A percentile compares a stretch with the other conserved stretches of the same genome.
Evolutionary conservation across 768 basidiomycete species (phyloP).

Genomic region (Pulveroboletus frians): DNA sequence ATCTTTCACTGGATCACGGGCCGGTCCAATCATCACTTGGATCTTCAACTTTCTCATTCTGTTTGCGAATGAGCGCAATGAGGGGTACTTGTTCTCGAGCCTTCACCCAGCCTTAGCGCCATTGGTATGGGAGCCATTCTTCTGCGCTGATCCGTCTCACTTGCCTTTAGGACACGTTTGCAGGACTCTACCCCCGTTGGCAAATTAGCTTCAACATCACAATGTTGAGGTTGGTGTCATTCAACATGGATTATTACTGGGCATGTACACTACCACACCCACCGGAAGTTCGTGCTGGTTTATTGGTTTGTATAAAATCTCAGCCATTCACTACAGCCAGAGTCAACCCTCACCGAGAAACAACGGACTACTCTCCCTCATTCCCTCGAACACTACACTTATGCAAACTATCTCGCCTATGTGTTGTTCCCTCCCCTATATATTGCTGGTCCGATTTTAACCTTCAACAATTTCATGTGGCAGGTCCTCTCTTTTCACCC

Average conservation of each 20-base stretch:
- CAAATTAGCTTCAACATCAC: constrained; percentile 93
- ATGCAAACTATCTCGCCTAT: constrained; percentile 74
- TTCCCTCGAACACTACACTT: constrained; percentile 54
- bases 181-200: constrained; percentile 88
- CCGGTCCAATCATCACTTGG: constrained; percentile 63
- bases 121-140: constrained; percentile 46
- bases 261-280: constrained; percentile 42
- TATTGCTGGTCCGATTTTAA: constrained; percentile 92
- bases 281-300: constrained; percentile 37
- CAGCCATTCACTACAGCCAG: constrained; percentile 20
- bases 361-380: constrained; percentile 57
- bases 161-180: constrained; percentile 49
- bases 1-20: constrained; percentile 35
- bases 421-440: constrained; percentile 91
- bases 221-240: constrained; percentile 89
- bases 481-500: constrained; percentile 52
- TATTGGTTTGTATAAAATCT: not conserved
- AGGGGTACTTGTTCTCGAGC: constrained; percentile 65
- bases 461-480: constrained; percentile 93
- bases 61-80: constrained; percentile 68
- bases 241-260: constrained; percentile 93
- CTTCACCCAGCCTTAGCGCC: constrained; percentile 50
- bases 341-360: constrained; percentile 44
- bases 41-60: constrained; percentile 68
- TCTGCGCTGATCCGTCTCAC: constrained; percentile 2